Conservation (phyloP, 257 asterid genomes). For the Solanum habrochaites region DNA sequence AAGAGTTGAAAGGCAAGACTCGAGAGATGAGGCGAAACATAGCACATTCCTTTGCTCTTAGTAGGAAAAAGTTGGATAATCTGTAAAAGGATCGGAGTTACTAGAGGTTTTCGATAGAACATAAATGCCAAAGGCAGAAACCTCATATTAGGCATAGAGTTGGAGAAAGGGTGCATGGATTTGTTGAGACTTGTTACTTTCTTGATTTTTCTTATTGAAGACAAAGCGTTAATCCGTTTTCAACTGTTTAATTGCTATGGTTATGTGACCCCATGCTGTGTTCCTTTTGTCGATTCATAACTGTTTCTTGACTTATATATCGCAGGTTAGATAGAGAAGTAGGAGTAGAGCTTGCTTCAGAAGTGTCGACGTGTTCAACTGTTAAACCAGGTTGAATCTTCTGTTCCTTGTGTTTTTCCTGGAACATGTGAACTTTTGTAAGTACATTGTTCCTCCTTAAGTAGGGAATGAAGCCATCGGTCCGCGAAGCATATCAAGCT, state of each 20-base stretch:
- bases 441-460: slow-evolving; percentile 6
- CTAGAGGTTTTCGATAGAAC: not conserved
- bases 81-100: not conserved
- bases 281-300: not conserved
- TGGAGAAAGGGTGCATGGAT: not conserved
- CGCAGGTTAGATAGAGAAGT: slow-evolving; percentile 22
- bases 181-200: not conserved
- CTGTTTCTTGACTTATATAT: not conserved
- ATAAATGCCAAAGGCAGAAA: not conserved
- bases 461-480: slow-evolving; percentile 76
- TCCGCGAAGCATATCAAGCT: slow-evolving; percentile 35
- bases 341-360: slow-evolving; percentile 1
- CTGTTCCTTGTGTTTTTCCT: slow-evolving; percentile 12
- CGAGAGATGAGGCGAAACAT: not conserved
- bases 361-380: slow-evolving; percentile 9
- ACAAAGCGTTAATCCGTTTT: not conserved
- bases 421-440: slow-evolving; percentile 23
- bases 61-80: not conserved
- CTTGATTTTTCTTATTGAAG: not conserved
- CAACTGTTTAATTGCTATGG: not conserved
- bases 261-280: not conserved
- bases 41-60: not conserved
- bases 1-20: not conserved
- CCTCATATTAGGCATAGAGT: not conserved
- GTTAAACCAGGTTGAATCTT: slow-evolving; percentile 10